Evolutionary conservation across 768 basidiomycete genomes (phyloP).

Genomic region (Mycena vitilis): DNA sequence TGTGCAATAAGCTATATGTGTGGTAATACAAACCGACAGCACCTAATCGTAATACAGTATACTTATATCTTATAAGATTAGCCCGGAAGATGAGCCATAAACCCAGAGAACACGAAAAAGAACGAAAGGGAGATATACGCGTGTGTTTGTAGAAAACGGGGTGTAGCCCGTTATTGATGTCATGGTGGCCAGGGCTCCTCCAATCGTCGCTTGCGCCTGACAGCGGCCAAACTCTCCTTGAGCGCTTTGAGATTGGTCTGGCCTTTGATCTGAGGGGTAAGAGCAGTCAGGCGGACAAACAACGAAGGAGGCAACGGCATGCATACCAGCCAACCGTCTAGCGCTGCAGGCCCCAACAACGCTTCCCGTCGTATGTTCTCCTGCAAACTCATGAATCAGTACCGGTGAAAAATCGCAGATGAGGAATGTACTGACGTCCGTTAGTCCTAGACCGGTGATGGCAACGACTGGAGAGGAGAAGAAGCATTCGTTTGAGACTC

Average conservation of each 20-base stretch:
- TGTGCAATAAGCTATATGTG: background rate
- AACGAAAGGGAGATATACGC: background rate
- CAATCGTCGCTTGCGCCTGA: conserved; percentile 16
- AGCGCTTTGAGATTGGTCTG: conserved; percentile 21
- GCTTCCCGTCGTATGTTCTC: conserved; percentile 26
- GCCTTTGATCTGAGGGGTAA: conserved; percentile 21
- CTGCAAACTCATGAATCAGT: conserved; percentile 8
- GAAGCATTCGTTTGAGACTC: background rate
- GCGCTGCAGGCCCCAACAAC: conserved; percentile 22
- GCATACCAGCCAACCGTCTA: conserved; percentile 31
- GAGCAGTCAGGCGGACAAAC: background rate
- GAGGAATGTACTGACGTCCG: conserved; percentile 18
- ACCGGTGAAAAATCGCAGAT: background rate
- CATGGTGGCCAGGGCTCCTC: background rate
- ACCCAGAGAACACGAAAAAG: background rate
- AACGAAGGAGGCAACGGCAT: background rate
- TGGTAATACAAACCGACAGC: background rate
- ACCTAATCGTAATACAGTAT: background rate
- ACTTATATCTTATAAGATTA: conserved; percentile 8
- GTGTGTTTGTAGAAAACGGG: too few relatives aligned
- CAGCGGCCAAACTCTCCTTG: conserved; percentile 12
- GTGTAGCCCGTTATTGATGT: too few relatives aligned
- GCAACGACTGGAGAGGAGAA: conserved; percentile 21
- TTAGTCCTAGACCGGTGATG: conserved; percentile 25
- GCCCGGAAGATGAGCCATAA: conserved; percentile 6